These are phyloP conservation scores for Myxozyma melibiosi DNA, from an alignment of 805 yeast species.

Conservation along the genomic window DNA sequence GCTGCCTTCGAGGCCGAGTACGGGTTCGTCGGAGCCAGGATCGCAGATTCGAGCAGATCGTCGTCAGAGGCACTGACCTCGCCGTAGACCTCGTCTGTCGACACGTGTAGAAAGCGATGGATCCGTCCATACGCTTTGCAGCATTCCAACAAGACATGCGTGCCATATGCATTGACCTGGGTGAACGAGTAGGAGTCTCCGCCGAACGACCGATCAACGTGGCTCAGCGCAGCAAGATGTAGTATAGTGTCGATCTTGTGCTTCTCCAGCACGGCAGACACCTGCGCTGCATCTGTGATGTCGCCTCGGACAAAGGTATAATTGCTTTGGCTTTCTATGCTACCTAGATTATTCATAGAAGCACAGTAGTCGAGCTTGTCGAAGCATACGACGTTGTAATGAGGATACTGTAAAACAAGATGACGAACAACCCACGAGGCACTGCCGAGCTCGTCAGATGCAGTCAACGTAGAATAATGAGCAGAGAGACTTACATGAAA, in stretches of 20 bases:
- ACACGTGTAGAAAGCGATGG: constrained; percentile 49
- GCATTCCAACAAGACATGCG: constrained; percentile 53
- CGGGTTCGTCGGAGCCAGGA: constrained; percentile 57
- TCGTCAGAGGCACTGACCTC: constrained; percentile 43
- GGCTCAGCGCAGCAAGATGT: constrained; percentile 59
- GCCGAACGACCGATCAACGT: constrained; percentile 55
- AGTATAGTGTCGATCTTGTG: constrained; percentile 45
- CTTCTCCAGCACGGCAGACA: constrained; percentile 35
- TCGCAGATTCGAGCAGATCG: constrained; percentile 43
- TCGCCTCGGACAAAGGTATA: constrained; percentile 44
- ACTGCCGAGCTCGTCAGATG: no score
- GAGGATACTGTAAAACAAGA: constrained; percentile 40
- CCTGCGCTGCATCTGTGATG: constrained; percentile 39
- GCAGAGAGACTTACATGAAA: constrained; percentile 44
- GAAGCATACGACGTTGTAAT: constrained; percentile 47
- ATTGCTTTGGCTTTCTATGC: constrained; percentile 37
- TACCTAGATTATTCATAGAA: constrained; percentile 40
- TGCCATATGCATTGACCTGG: constrained; percentile 50
- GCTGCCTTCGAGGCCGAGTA: constrained; percentile 61
- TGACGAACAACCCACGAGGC: constrained; percentile 52
- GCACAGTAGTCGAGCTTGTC: constrained; percentile 55
- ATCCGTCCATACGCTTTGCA: constrained; percentile 37
- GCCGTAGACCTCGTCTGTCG: constrained; percentile 65
- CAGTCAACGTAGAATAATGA: not conserved
- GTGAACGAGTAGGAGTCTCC: constrained; percentile 49